Evolutionary conservation across 2,329 filamentous ascomycete species (phyloP), one percentile per base, ranked within the genome.

Genomic region (Penicillium sp.): DNA sequence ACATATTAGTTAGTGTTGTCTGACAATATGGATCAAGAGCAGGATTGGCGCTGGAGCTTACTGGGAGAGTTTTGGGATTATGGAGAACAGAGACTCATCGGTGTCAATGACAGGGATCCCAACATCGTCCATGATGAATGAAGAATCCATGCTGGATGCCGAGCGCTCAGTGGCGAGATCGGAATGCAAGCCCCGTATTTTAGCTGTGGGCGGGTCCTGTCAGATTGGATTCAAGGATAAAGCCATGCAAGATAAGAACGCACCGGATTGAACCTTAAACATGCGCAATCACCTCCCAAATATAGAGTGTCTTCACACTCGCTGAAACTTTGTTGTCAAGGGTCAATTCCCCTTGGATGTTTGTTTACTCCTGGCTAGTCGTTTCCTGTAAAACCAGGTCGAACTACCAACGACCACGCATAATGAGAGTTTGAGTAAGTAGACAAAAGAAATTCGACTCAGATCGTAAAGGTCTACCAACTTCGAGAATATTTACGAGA

Each of bases 1-100:
- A 50, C 21, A 41, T 26, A 27, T 47, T 55, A 52, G 54, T 39
- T 50, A 52, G 56, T 22, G 52, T 46, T 29, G 22, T 16, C 21
- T 16, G 26, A 21, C 39, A 22, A 33, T 14, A 6, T 13, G n/a
- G 27, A 22, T 27, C 31, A 47, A 26, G 11, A 26, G 22, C 9
- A 22, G 35, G 14, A n/a, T 8, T 48, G 27, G 4, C 4, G 24
- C 10, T 48, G 24, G 4, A 3, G n/a, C 46, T 60, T 65, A 77
- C 75, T 69, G 66, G 29, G 70, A 72, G 35, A 80, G 53, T 54
- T 79, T 78, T 31, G 70, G 67, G 46, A 78, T 70, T 13, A 79
- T 68, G 33, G 74, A 69, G 24, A 69, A 65, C 13, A 80, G 68
- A 8, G 69, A 56, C 51, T 79, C 76, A 41, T 74, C 62, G n/a